These are phyloP conservation scores for Annona squamosa DNA, from an alignment of 164 flowering plant species.

Conservation along the genomic window DNA sequence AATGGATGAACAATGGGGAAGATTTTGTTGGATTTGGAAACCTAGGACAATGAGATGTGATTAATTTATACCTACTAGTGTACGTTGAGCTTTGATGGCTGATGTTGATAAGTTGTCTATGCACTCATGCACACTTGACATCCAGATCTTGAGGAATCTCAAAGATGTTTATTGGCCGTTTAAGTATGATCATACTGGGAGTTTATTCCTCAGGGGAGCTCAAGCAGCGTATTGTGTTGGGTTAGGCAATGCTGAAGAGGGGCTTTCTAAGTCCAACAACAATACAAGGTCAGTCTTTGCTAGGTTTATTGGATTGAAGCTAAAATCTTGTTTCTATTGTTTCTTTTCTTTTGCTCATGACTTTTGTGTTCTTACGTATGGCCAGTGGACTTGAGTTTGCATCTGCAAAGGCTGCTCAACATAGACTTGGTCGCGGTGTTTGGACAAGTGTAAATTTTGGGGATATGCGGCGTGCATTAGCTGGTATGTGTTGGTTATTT, in stretches of 20 bases:
- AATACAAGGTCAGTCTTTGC: conserved; percentile 3
- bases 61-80: neutral
- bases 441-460: conserved; percentile 80
- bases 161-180: conserved; percentile 87
- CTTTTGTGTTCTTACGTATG: conserved; percentile 6
- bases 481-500: conserved; percentile 35
- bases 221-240: conserved; percentile 56
- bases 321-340: neutral
- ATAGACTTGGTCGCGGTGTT: conserved; percentile 78
- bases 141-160: conserved; percentile 60
- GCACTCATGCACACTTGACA: neutral
- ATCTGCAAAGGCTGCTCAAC: conserved; percentile 84
- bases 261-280: conserved; percentile 25
- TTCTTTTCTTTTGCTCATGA: neutral
- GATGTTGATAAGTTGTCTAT: neutral
- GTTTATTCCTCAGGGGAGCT: conserved; percentile 70
- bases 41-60: neutral
- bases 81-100: neutral
- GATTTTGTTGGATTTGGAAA: neutral
- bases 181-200: conserved; percentile 43
- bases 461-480: conserved; percentile 79
- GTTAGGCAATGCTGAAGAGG: conserved; percentile 22
- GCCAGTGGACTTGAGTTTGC: conserved; percentile 70
- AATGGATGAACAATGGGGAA: neutral
- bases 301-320: neutral